phyloP scores from a whole-genome alignment of 2,329 filamentous ascomycete genomes.

The Colletotrichum sp. region DNA sequence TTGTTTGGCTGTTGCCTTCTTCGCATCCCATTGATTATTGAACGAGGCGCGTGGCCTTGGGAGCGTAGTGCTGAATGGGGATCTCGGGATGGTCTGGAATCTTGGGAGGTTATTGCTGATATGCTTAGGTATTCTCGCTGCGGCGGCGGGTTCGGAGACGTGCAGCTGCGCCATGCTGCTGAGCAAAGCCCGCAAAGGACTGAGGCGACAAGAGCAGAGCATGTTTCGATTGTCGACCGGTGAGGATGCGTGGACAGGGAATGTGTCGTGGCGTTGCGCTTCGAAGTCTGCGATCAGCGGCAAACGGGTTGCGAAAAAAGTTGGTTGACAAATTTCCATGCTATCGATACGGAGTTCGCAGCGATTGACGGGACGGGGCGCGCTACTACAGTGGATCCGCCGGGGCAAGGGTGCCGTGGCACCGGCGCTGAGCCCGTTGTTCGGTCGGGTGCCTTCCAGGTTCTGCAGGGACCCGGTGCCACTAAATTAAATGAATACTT shows the following conservation, averaged over 20 bases:
- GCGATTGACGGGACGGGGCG: conserved; percentile 3
- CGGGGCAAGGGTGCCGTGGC: background rate
- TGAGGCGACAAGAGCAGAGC: conserved; percentile 53
- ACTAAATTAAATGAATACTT: background rate
- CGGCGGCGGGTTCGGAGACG: conserved; percentile 23
- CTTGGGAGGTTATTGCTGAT: background rate
- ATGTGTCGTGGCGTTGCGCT: background rate
- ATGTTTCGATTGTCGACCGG: conserved; percentile 32
- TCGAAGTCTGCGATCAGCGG: background rate
- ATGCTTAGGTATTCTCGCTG: background rate
- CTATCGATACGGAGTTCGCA: background rate
- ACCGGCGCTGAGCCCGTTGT: background rate
- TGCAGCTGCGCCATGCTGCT: conserved; percentile 49
- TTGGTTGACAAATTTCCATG: background rate
- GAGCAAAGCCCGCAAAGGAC: conserved; percentile 53
- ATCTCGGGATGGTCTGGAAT: background rate
- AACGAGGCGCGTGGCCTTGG: background rate
- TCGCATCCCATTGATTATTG: background rate
- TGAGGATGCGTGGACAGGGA: background rate
- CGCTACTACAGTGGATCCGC: background rate
- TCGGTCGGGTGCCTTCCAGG: background rate
- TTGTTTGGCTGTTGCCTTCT: background rate
- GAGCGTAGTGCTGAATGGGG: background rate
- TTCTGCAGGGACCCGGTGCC: background rate
- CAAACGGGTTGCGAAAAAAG: background rate